Base-by-base conservation (phyloP, 2,329 filamentous ascomycete species). In the Microdochium bolleyi region DNA sequence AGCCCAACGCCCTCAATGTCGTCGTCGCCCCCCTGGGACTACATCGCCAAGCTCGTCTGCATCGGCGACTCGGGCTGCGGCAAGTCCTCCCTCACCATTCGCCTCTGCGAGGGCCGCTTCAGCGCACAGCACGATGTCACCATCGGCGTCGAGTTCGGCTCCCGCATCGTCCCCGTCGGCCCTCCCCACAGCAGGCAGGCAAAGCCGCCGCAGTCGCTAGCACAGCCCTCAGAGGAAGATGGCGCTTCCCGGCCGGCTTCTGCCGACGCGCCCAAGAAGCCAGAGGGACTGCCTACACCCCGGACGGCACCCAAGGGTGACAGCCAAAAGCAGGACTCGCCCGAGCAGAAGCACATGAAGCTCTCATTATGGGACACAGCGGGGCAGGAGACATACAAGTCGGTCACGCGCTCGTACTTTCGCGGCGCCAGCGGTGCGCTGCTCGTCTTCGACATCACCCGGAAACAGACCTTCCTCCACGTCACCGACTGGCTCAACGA, bases 21-120 rank as follows among this genome's bases (percentile, higher is more conserved):
- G 65, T 78, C 79, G 65, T 69, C 77, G 58, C 80, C 85, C 64
- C 87, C 90, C 71, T 97, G 92, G 92, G 91, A 97, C 76, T 97
- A 95, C 77, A 99, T 97, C 68, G 92, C 92, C 70, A 99, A 99
- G 74, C 89, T 99, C 63, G 92, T 97, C 67, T 95, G 90, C 75
- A 91, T 99, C 65, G 94, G 94, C 70, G 94, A 97, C 75, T 94
- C 88, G 48, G 94, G 92, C 67, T 95, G 90, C 67, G 94, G 94
- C 65, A 99, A 99, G 78, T 95, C 90, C 57, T 83, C 89, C 71
- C 83, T 96, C 61, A 96, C 92, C 53, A 92, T 96, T 68, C 89
- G 92, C 58, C 88, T 97, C 58, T 96, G 92, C 75, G 92, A 96
- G 79, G 92, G 92, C 63, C 89, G 92, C 69, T 96, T 97, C 77